Evolutionary conservation across 73 alveolate genomes (phyloP).

Genomic region (Uronychia binucleata): DNA sequence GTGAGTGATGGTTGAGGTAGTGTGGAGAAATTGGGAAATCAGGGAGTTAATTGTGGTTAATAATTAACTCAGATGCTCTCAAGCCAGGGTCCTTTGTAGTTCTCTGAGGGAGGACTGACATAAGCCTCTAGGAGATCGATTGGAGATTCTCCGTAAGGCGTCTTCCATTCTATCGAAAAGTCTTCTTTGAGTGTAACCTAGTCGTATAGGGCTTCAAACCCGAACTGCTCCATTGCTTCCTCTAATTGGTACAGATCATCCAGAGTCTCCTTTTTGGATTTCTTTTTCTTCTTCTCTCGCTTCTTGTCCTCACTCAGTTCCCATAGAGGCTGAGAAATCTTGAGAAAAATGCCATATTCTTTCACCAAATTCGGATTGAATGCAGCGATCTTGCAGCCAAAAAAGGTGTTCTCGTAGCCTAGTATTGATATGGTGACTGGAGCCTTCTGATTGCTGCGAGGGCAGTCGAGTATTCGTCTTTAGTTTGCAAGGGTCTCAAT

Average conservation of each 20-base stretch:
- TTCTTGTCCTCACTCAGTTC: slow-evolving; percentile 41
- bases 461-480: slow-evolving; percentile 25
- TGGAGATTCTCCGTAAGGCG: slow-evolving; percentile 36
- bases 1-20: too few species aligned
- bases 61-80: neutral
- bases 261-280: slow-evolving; percentile 30
- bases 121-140: neutral
- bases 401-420: slow-evolving; percentile 24
- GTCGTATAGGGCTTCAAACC: slow-evolving; percentile 10
- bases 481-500: slow-evolving; percentile 30
- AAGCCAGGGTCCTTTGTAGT: neutral
- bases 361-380: slow-evolving; percentile 23
- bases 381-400: slow-evolving; percentile 50
- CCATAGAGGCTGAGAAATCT: slow-evolving; percentile 41
- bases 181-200: slow-evolving; percentile 22
- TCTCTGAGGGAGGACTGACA: neutral
- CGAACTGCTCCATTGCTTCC: slow-evolving; percentile 22
- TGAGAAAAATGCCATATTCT: slow-evolving; percentile 50
- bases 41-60: neutral
- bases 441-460: slow-evolving; percentile 6
- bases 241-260: slow-evolving; percentile 31
- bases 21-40: too few species aligned
- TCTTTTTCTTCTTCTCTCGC: slow-evolving; percentile 28
- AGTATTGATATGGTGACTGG: slow-evolving; percentile 55
- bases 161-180: slow-evolving; percentile 44